phyloP scores from a whole-genome alignment of 345 rosid genomes.

The Sisymbrium altissimum region DNA sequence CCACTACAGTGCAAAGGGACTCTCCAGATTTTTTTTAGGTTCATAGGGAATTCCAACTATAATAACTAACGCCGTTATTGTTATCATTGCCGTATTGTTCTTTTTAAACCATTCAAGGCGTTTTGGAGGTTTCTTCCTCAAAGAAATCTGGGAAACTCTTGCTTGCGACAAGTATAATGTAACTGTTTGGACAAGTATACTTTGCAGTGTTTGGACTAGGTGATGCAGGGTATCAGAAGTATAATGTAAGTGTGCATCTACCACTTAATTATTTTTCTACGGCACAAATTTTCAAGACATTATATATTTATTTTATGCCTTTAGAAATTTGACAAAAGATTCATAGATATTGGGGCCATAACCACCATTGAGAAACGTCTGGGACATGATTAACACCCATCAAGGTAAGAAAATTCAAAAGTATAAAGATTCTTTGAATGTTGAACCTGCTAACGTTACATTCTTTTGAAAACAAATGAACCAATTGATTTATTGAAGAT shows the following conservation, averaged over 20 bases:
- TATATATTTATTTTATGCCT: constrained; percentile 25
- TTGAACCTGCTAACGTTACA: background rate
- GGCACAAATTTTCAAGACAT: background rate
- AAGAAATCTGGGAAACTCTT: constrained; percentile 51
- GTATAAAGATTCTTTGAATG: background rate
- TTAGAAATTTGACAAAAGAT: constrained; percentile 88
- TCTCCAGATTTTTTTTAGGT: constrained; percentile 90
- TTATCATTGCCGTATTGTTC: background rate
- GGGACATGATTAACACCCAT: constrained; percentile 96
- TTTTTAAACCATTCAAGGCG: constrained; percentile 36
- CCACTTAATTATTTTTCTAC: background rate
- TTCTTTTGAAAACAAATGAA: background rate
- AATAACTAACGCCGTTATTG: background rate
- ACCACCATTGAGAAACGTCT: constrained; percentile 73
- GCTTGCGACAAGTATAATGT: constrained; percentile 67
- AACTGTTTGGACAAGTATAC: constrained; percentile 49
- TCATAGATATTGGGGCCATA: constrained; percentile 75
- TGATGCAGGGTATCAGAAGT: constrained; percentile 90
- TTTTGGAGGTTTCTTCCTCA: constrained; percentile 91
- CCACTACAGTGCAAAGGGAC: constrained; percentile 98
- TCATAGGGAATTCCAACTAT: background rate
- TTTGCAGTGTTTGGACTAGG: constrained; percentile 92
- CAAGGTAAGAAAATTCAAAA: constrained; percentile 67
- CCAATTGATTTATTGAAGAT: background rate
- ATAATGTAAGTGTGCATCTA: constrained; percentile 49